These are phyloP conservation scores for Paraphoma sp. DNA, from an alignment of 2,329 filamentous ascomycete species.

Conservation along the genomic window DNA sequence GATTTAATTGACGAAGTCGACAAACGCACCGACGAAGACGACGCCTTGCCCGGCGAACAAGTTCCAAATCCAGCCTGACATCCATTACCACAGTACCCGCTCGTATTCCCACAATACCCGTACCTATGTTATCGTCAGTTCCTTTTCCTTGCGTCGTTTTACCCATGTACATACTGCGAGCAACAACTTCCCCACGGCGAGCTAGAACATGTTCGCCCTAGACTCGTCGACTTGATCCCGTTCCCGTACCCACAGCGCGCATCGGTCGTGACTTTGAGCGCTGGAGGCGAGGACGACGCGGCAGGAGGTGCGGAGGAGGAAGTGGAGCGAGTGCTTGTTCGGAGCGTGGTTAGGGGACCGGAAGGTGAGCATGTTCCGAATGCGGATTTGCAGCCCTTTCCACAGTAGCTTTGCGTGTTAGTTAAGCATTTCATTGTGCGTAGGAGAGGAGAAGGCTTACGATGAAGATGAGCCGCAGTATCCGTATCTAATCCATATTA, in stretches of 20 bases:
- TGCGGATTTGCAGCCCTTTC: neutral
- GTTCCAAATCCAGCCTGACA: neutral
- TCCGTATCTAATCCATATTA: neutral
- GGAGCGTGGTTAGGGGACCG: neutral
- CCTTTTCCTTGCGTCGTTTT: no score
- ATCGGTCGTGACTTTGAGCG: neutral
- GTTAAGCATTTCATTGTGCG: neutral
- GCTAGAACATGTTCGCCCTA: neutral
- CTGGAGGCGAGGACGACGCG: neutral
- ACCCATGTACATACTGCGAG: neutral
- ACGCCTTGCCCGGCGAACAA: neutral
- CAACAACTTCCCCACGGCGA: neutral
- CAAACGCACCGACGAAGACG: neutral
- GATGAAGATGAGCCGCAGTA: neutral
- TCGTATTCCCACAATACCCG: neutral
- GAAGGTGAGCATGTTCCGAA: neutral
- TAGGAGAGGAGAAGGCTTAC: neutral
- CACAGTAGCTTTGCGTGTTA: neutral
- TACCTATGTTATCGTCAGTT: neutral
- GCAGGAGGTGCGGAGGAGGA: neutral
- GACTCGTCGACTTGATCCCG: neutral
- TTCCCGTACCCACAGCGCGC: neutral
- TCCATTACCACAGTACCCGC: neutral
- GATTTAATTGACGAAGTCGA: neutral
- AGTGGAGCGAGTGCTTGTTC: neutral